A percentile compares a stretch with the other conserved stretches of the same genome.
These are phyloP conservation scores for Asterophora lycoperdoides DNA, from an alignment of 768 basidiomycete species.

Conservation along the genomic window DNA sequence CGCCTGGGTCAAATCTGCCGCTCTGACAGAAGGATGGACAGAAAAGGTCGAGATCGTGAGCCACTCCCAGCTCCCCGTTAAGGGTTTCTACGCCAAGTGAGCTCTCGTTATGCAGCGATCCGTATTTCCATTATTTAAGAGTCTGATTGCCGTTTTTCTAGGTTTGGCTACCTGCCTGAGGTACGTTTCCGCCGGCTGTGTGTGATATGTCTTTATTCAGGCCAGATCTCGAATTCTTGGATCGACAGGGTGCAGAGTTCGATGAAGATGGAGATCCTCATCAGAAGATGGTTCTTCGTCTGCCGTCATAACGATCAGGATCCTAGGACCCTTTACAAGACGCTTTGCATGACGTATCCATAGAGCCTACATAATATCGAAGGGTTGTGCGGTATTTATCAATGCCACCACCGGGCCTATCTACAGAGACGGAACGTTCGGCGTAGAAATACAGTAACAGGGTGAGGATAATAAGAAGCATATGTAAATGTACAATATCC, in stretches of 20 bases:
- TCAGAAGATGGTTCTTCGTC: slow-evolving; percentile 70
- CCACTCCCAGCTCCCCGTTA: slow-evolving; percentile 72
- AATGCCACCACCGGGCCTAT: slow-evolving; percentile 1
- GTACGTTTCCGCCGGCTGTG: slow-evolving; percentile 34
- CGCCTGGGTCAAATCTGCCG: slow-evolving; percentile 50
- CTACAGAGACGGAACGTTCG: background rate
- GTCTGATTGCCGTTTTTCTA: slow-evolving; percentile 30
- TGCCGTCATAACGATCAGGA: slow-evolving; percentile 32
- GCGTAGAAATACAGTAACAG: slow-evolving; percentile 36
- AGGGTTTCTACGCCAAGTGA: slow-evolving; percentile 75
- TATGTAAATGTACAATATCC: slow-evolving; percentile 24
- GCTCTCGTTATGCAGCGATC: slow-evolving; percentile 18
- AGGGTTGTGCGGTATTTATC: slow-evolving; percentile 1
- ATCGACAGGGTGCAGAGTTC: slow-evolving; percentile 61
- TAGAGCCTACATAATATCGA: background rate
- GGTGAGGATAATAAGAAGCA: slow-evolving; percentile 19
- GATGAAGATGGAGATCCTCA: slow-evolving; percentile 84
- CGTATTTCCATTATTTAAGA: too few species aligned
- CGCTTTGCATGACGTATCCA: background rate
- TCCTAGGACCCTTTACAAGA: background rate
- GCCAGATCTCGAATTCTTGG: slow-evolving; percentile 26
- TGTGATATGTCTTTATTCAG: slow-evolving; percentile 15
- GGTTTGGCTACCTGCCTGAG: slow-evolving; percentile 66
- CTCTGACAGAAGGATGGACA: slow-evolving; percentile 20
- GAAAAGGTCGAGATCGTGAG: slow-evolving; percentile 41